Conservation (phyloP, 768 basidiomycete genomes). For the Boletales sp. region DNA sequence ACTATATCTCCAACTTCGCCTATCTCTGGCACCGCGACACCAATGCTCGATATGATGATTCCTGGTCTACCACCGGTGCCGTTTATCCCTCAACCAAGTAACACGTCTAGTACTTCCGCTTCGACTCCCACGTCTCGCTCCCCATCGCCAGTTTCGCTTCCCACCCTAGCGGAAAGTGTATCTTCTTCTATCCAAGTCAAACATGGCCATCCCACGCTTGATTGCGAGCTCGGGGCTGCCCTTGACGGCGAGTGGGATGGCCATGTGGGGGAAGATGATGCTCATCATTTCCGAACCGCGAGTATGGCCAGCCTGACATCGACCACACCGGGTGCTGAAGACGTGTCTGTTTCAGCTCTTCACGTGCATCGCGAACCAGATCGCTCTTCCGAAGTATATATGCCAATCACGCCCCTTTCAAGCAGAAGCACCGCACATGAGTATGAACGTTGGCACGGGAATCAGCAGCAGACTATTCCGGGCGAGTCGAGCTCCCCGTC, state of each 20-base stretch:
- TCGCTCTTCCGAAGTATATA: constrained; percentile 1
- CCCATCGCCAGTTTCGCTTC: constrained; percentile 16
- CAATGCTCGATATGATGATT: constrained; percentile 30
- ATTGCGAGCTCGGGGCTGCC: constrained; percentile 56
- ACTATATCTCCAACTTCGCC: constrained; percentile 7
- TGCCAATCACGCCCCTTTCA: constrained; percentile 3
- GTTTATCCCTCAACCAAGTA: constrained; percentile 32
- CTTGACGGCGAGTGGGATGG: constrained; percentile 31
- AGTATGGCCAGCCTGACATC: constrained; percentile 56
- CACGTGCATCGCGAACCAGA: neutral
- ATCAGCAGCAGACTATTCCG: neutral
- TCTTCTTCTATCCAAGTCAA: constrained; percentile 6
- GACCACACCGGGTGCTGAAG: constrained; percentile 25
- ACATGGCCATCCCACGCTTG: constrained; percentile 38
- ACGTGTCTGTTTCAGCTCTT: constrained; percentile 2
- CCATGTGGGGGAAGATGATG: constrained; percentile 12
- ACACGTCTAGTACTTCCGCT: constrained; percentile 12
- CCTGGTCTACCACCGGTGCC: constrained; percentile 31
- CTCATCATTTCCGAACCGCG: constrained; percentile 47
- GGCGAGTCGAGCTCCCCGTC: constrained; percentile 28
- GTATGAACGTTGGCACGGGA: constrained; percentile 12
- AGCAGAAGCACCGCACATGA: constrained; percentile 4
- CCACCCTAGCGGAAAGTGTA: constrained; percentile 2
- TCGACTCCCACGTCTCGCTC: constrained; percentile 13
- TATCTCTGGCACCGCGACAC: constrained; percentile 14